phyloP scores from a whole-genome alignment of 495 filamentous ascomycete genomes.

The Podospora pseudopauciseta region DNA sequence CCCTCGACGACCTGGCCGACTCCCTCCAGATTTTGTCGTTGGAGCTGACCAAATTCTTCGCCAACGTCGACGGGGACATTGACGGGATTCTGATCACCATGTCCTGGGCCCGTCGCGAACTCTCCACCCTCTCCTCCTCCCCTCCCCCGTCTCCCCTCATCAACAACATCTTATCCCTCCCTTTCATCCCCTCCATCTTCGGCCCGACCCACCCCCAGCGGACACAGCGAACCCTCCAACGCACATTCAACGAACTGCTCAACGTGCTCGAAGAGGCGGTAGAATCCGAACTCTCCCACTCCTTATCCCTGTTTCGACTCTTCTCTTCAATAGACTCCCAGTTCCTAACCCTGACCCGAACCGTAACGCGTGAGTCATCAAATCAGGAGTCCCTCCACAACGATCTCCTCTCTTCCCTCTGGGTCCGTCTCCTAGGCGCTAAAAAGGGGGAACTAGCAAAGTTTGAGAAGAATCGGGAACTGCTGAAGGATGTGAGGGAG shows the following conservation, averaged over 20 bases:
- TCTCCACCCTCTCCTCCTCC: conserved; percentile 47
- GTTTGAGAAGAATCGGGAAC: conserved; percentile 78
- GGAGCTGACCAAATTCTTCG: conserved; percentile 83
- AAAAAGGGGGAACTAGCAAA: conserved; percentile 69
- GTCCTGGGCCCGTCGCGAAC: conserved; percentile 88
- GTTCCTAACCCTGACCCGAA: conserved; percentile 80
- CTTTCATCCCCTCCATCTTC: conserved; percentile 67
- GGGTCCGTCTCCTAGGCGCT: conserved; percentile 76
- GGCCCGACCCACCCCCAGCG: conserved; percentile 75
- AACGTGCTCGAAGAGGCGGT: conserved; percentile 86
- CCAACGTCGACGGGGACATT: conserved; percentile 86
- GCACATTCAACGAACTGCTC: conserved; percentile 84
- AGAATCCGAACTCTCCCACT: conserved; percentile 72
- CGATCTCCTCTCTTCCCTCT: conserved; percentile 77
- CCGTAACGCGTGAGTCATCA: conserved; percentile 77
- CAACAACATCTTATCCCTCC: conserved; percentile 64
- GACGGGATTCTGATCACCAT: conserved; percentile 87
- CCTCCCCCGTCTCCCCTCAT: conserved; percentile 67
- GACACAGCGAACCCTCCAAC: conserved; percentile 72
- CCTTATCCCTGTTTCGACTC: conserved; percentile 69
- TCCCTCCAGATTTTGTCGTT: conserved; percentile 74
- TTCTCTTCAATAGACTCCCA: conserved; percentile 86
- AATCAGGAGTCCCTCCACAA: conserved; percentile 72
- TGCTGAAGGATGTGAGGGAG: conserved; percentile 70
- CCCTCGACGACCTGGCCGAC: conserved; percentile 78